These are phyloP conservation scores for Sphaerulina musiva DNA, from an alignment of 2,329 filamentous ascomycete species.

Conservation along the genomic window DNA sequence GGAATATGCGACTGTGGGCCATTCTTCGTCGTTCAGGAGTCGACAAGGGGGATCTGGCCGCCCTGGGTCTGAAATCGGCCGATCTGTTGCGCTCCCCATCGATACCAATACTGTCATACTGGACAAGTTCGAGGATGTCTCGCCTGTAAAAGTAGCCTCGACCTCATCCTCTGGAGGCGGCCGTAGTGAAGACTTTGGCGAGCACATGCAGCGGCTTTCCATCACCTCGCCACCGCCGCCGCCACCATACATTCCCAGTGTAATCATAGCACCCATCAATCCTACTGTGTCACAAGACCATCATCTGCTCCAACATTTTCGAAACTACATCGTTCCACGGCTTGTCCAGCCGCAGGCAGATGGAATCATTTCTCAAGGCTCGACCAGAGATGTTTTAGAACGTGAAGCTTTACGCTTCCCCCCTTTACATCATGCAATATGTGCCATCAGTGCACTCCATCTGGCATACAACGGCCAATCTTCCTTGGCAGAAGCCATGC, in stretches of 20 bases:
- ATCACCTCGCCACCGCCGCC: conserved; percentile 18
- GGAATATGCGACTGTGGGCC: conserved; percentile 39
- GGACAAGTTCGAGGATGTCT: conserved; percentile 44
- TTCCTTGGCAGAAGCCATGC: conserved; percentile 43
- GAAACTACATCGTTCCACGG: conserved; percentile 25
- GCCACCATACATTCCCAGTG: conserved; percentile 5
- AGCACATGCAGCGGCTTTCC: conserved; percentile 21
- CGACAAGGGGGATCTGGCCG: conserved; percentile 19
- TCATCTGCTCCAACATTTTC: conserved; percentile 24
- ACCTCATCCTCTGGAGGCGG: conserved; percentile 1
- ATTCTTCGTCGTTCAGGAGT: conserved; percentile 25
- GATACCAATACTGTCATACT: conserved; percentile 49
- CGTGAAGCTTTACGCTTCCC: conserved; percentile 44
- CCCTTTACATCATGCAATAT: conserved; percentile 52
- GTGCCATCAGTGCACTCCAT: conserved; percentile 52
- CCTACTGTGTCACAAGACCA: conserved; percentile 17
- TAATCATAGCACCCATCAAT: conserved; percentile 12
- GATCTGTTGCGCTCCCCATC: conserved; percentile 11
- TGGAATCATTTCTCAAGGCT: conserved; percentile 13
- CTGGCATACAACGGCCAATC: conserved; percentile 43
- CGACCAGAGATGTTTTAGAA: conserved; percentile 26
- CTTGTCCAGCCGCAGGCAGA: conserved; percentile 21
- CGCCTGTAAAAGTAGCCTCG: conserved; percentile 13
- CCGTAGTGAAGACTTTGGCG: conserved; percentile 19
- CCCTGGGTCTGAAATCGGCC: conserved; percentile 4